Percentiles rank a stretch among this genome's conserved stretches.
These are phyloP conservation scores for Onygenales sp. DNA, from an alignment of 2,329 filamentous ascomycete species.

Conservation along the genomic window DNA sequence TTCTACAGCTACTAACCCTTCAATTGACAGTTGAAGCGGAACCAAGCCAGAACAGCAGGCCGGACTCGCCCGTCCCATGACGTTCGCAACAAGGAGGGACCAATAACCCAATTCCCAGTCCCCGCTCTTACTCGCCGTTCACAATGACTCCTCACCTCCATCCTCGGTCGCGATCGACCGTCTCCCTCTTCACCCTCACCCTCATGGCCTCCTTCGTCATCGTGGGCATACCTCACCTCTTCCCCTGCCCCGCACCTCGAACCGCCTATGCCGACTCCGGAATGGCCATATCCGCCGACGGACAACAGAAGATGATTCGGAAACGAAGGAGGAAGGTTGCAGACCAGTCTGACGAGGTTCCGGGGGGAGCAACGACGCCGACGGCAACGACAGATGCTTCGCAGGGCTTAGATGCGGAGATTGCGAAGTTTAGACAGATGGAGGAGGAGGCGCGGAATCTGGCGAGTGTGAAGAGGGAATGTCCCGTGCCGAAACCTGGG, in stretches of 20 bases:
- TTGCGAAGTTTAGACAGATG: conserved; percentile 33
- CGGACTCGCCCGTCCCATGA: neutral
- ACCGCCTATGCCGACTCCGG: conserved; percentile 63
- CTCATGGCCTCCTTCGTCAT: conserved; percentile 84
- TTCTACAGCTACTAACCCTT: neutral
- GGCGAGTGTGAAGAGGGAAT: conserved; percentile 55
- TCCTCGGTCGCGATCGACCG: conserved; percentile 85
- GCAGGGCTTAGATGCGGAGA: conserved; percentile 26
- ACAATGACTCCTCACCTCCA: conserved; percentile 77
- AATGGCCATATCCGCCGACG: conserved; percentile 32
- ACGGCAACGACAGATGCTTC: neutral
- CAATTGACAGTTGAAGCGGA: neutral
- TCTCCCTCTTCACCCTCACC: conserved; percentile 89
- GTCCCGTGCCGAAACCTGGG: conserved; percentile 83
- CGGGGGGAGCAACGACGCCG: conserved; percentile 3
- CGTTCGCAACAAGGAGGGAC: neutral
- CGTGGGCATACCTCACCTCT: conserved; percentile 77
- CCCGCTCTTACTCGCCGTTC: conserved; percentile 7
- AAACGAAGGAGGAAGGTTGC: conserved; percentile 26
- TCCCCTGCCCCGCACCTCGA: conserved; percentile 82
- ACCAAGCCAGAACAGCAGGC: neutral
- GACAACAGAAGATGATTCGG: conserved; percentile 31
- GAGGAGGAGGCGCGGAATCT: conserved; percentile 31
- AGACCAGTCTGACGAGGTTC: conserved; percentile 9
- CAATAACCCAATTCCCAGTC: conserved; percentile 5